A percentile compares a stretch with the other conserved stretches of the same genome.
Conservation (phyloP, 495 filamentous ascomycete species). For the Cercophora samala region DNA sequence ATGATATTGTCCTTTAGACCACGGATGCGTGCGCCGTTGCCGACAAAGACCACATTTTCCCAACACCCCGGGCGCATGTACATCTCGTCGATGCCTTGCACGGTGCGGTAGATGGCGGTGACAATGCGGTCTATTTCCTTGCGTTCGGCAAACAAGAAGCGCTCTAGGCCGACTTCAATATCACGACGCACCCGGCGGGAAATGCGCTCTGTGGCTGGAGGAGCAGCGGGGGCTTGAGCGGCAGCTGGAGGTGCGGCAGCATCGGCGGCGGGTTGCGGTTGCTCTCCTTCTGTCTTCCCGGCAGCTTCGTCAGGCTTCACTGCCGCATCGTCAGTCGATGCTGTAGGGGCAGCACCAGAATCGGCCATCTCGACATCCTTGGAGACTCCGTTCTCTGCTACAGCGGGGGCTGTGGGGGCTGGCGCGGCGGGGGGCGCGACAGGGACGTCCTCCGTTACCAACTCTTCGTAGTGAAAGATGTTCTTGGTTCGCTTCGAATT, state of each 20-base stretch:
- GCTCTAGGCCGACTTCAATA: slow-evolving; percentile 81
- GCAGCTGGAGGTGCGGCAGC: slow-evolving; percentile 13
- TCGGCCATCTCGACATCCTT: slow-evolving; percentile 28
- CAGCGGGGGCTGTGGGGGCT: slow-evolving; percentile 12
- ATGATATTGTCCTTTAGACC: slow-evolving; percentile 86
- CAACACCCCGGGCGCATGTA: slow-evolving; percentile 79
- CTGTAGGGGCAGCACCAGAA: slow-evolving; percentile 6
- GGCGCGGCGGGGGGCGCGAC: slow-evolving; percentile 30
- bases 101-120: slow-evolving; percentile 73
- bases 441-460: slow-evolving; percentile 58
- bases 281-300: background rate
- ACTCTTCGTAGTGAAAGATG: slow-evolving; percentile 79
- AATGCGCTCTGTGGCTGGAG: slow-evolving; percentile 31
- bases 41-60: slow-evolving; percentile 84
- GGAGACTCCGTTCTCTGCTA: background rate
- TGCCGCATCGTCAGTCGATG: slow-evolving; percentile 12
- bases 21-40: slow-evolving; percentile 79
- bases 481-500: slow-evolving; percentile 77
- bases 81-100: slow-evolving; percentile 73
- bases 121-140: slow-evolving; percentile 75
- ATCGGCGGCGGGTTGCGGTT: slow-evolving; percentile 14
- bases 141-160: slow-evolving; percentile 75
- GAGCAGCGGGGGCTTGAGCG: background rate
- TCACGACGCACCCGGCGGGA: slow-evolving; percentile 58
- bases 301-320: slow-evolving; percentile 12